Conservation (phyloP, 768 basidiomycete genomes). For the Lactifluus volemus region DNA sequence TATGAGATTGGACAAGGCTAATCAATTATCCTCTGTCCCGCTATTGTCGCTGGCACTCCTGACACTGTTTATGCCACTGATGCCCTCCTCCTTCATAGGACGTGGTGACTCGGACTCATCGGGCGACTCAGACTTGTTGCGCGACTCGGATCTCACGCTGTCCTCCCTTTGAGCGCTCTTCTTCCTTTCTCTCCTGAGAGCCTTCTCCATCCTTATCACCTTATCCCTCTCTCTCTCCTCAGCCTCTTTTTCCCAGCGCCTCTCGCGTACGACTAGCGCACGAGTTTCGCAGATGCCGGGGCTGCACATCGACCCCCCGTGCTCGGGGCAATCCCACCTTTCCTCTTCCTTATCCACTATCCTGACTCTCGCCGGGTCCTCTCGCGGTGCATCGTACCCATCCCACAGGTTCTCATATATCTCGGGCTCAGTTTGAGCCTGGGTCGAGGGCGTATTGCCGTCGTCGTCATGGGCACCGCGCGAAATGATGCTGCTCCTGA, state of each 20-base stretch:
- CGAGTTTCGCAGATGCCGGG: too few relatives aligned
- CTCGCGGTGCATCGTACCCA: neutral
- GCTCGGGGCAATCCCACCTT: neutral
- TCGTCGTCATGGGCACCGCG: neutral
- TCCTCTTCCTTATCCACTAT: neutral
- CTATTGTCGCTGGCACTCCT: too few relatives aligned
- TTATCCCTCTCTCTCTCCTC: neutral
- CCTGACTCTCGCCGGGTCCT: neutral
- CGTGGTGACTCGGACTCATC: too few relatives aligned
- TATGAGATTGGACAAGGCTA: too few relatives aligned
- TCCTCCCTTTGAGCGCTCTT: neutral
- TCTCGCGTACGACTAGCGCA: too few relatives aligned
- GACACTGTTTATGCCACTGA: too few relatives aligned
- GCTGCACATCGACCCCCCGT: too few relatives aligned
- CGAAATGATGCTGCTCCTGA: neutral
- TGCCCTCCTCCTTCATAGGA: too few relatives aligned
- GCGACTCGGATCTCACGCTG: too few relatives aligned
- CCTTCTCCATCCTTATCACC: neutral
- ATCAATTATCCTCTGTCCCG: too few relatives aligned
- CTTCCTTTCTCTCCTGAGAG: neutral
- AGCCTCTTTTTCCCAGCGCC: too few relatives aligned
- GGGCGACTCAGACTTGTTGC: too few relatives aligned
- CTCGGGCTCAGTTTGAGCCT: neutral
- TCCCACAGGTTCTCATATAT: neutral
- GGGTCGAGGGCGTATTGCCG: neutral